Evolutionary conservation across 208 protist genomes (phyloP).

Genomic region (Acanthamoeba healyi): DNA sequence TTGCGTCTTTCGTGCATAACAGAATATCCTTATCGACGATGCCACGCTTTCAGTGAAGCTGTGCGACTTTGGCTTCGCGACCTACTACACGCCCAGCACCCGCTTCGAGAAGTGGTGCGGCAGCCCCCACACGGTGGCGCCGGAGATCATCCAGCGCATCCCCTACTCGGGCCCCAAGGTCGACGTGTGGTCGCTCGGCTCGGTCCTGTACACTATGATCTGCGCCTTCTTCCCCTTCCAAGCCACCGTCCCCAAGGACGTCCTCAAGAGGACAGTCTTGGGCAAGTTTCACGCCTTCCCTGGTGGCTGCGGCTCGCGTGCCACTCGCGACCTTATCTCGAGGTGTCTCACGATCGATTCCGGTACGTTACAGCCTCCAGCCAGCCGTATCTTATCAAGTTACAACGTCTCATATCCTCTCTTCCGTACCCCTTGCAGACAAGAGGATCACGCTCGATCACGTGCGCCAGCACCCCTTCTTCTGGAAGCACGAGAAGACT

Average conservation of each 20-base stretch:
- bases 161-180: conserved; percentile 94
- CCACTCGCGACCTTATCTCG: conserved; percentile 29
- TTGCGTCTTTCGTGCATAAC: not conserved
- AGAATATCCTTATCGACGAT: conserved; percentile 92
- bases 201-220: conserved; percentile 98
- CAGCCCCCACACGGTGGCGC: conserved; percentile 96
- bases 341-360: conserved; percentile 3
- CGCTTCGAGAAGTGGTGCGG: conserved; percentile 93
- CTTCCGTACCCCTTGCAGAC: not conserved
- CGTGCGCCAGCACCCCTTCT: conserved; percentile 51
- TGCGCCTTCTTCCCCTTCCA: conserved; percentile 97
- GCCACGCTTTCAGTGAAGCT: conserved; percentile 63
- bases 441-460: conserved; percentile 34
- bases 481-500: conserved; percentile 26
- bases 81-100: not conserved
- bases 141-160: conserved; percentile 89
- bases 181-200: conserved; percentile 98
- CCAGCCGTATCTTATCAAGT: not conserved
- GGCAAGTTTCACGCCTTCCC: conserved; percentile 63
- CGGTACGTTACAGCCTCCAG: not conserved
- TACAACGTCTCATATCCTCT: not conserved
- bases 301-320: conserved; percentile 27
- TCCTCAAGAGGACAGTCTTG: not conserved
- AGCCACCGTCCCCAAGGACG: conserved; percentile 33
- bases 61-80: conserved; percentile 73